Evolutionary conservation across 2,329 filamentous ascomycete species (phyloP).

Genomic region (Fusarium xylarioides): DNA sequence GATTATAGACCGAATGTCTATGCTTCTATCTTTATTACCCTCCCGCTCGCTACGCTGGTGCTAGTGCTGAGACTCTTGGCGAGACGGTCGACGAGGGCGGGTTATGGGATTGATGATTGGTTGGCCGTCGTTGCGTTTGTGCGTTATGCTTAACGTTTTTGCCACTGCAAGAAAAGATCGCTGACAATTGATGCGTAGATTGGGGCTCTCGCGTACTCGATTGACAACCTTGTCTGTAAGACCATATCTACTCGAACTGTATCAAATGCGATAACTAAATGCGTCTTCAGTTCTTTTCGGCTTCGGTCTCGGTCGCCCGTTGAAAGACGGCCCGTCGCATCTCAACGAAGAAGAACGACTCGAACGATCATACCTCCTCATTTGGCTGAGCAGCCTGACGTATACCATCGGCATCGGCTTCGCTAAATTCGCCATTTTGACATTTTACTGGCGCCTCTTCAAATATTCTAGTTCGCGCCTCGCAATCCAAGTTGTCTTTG

Average conservation of each 20-base stretch:
- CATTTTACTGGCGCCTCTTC: slow-evolving; percentile 45
- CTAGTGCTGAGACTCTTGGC: slow-evolving; percentile 27
- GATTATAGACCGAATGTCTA: slow-evolving; percentile 25
- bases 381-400: slow-evolving; percentile 39
- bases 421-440: slow-evolving; percentile 42
- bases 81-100: slow-evolving; percentile 23
- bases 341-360: slow-evolving; percentile 8
- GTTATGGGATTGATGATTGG: slow-evolving; percentile 33
- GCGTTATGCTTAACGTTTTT: background rate
- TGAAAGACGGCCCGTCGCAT: slow-evolving; percentile 12
- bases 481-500: slow-evolving; percentile 39
- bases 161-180: background rate
- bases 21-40: slow-evolving; percentile 27
- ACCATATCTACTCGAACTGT: accelerated
- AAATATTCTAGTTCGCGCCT: slow-evolving; percentile 38
- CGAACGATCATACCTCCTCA: slow-evolving; percentile 26
- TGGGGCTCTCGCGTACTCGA: slow-evolving; percentile 14
- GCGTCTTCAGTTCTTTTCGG: background rate
- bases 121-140: slow-evolving; percentile 32
- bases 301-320: slow-evolving; percentile 18
- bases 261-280: background rate
- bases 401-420: slow-evolving; percentile 39
- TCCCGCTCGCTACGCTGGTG: slow-evolving; percentile 26
- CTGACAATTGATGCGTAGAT: background rate
- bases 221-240: slow-evolving; percentile 18